Conservation (phyloP, 2,329 filamentous ascomycete genomes). For the Microcera coccophila region DNA sequence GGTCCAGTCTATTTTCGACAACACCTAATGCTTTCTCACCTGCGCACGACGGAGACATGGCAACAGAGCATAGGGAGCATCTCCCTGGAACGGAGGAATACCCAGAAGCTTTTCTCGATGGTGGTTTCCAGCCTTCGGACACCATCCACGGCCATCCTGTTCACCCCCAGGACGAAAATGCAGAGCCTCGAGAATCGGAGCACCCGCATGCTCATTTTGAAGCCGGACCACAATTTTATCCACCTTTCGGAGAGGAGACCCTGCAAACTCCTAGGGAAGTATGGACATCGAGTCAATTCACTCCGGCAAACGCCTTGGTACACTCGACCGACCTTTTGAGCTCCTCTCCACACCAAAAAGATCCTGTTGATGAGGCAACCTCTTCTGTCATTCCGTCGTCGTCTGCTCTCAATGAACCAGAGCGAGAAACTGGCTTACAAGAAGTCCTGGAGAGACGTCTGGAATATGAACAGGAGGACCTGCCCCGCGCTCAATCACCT, state of each 20-base stretch:
- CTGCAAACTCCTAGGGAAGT: not conserved
- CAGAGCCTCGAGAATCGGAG: not conserved
- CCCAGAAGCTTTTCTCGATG: slow-evolving; percentile 22
- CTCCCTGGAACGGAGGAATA: slow-evolving; percentile 14
- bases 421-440: not conserved
- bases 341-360: too few relatives aligned
- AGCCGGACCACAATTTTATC: slow-evolving; percentile 7
- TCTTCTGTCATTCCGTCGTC: not conserved
- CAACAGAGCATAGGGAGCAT: slow-evolving; percentile 7
- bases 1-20: slow-evolving; percentile 16
- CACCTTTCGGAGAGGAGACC: slow-evolving; percentile 6
- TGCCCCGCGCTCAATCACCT: too few relatives aligned
- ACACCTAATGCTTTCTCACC: slow-evolving; percentile 11
- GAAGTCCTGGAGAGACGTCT: too few relatives aligned
- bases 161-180: slow-evolving; percentile 7
- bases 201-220: slow-evolving; percentile 9
- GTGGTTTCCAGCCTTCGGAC: slow-evolving; percentile 3
- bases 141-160: slow-evolving; percentile 11
- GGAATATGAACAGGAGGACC: too few relatives aligned
- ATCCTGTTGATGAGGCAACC: not conserved
- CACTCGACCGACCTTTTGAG: too few relatives aligned
- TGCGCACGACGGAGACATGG: slow-evolving; percentile 3
- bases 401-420: too few relatives aligned
- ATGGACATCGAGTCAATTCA: not conserved
- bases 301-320: not conserved